Base-by-base conservation (phyloP, 257 asterid species). In the Solanum corneliomulleri region DNA sequence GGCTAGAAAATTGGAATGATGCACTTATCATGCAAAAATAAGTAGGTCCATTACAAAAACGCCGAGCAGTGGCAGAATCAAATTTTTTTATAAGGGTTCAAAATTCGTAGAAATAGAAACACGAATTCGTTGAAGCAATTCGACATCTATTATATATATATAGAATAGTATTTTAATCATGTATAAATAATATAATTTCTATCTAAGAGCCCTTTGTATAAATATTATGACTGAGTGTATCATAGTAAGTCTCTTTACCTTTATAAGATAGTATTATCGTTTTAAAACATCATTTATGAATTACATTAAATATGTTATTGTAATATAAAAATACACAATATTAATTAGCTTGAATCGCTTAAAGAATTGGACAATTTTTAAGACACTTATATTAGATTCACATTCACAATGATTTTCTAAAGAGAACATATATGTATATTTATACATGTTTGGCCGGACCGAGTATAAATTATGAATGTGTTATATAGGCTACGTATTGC, bases 251-350 rank as follows among this genome's bases (percentile, higher is more conserved):
- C 39, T 35, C 7, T 5, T 35, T 35, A 35, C 1, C 7, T 35
- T 6, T 35, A 5, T 35, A 35, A 5, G 1, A 1, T 35, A 35
- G 0, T 35, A 35, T 37, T 37, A 37, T 37, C 10, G 0, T 52
- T 52, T 52, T 16, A 15, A 56, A 56, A 56, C 2, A 3, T 56
- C 1, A 7, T 56, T 56, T 56, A 7, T 56, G 0, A 0, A 18
- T 56, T 56, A 18, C 0, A 56, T 52, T 56, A 0, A 1, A 18
- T 56, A 56, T 56, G 11, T 18, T 0, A 1, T 2, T 0, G 0
- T 56, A 18, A 56, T 56, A 56, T 0, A 1, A 58, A 58, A 20
- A 56, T 56, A 58, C 12, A n/a, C 66, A 5, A 60, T 9, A 6
- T 23, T 3, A 62, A 62, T 62, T 62, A 23, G 31, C 69, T 60